These are phyloP conservation scores for Pisolithus sp. DNA, from an alignment of 768 basidiomycete genomes.

Conservation along the genomic window DNA sequence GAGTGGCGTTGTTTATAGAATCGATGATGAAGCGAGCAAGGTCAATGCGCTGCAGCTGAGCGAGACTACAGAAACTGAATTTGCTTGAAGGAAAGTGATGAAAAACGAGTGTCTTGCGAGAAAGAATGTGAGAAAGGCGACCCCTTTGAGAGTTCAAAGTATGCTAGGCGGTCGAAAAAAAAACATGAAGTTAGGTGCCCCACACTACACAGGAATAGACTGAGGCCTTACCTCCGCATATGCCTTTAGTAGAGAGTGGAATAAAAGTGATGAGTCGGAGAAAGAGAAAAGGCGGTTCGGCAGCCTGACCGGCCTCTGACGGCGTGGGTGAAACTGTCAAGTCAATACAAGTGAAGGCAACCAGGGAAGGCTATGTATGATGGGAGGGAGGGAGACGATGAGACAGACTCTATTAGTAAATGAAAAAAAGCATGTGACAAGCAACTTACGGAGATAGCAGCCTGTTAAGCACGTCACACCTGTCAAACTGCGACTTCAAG, in stretches of 20 bases:
- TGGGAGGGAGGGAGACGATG: background rate
- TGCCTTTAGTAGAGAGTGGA: background rate
- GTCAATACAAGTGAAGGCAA: background rate
- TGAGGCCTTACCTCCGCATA: conserved; percentile 15
- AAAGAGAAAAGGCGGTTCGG: background rate
- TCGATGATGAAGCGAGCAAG: conserved; percentile 6
- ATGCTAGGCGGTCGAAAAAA: conserved; percentile 9
- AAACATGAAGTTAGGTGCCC: background rate
- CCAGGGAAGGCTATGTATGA: background rate
- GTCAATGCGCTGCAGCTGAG: conserved; percentile 4
- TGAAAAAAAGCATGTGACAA: background rate
- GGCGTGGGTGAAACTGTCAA: background rate
- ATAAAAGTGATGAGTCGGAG: background rate
- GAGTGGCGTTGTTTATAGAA: conserved; percentile 5
- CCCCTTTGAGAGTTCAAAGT: conserved; percentile 2
- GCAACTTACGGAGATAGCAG: conserved; percentile 5
- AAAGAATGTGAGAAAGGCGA: conserved; percentile 11
- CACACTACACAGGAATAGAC: background rate
- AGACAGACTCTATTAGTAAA: background rate
- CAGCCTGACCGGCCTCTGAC: conserved; percentile 1
- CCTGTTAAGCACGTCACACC: background rate
- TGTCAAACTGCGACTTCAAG: background rate
- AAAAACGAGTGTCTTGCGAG: conserved; percentile 5
- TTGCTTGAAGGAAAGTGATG: conserved; percentile 7
- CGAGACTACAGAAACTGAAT: background rate